Evolutionary conservation across 1,139 yeast genomes (phyloP), one percentile per base, ranked within the genome.

Genomic region (Yamadazyma mexicana): DNA sequence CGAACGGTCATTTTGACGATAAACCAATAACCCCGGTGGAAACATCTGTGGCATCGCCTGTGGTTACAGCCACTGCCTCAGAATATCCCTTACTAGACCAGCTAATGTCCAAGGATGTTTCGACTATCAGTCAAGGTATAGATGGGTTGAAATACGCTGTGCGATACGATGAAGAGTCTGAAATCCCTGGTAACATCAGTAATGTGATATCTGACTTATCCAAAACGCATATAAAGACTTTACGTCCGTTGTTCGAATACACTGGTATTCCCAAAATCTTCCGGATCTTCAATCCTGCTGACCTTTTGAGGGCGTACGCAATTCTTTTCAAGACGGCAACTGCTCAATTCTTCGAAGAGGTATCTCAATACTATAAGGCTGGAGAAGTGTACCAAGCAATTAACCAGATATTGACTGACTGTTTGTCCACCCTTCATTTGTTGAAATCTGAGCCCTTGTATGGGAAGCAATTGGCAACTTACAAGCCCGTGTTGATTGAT

Each of bases 141-240:
- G 59, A 56, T 37, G 51, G 69, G 17, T 56, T 71, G 31, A 65
- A 61, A 33, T 66, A 61, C 50, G 75, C 77, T 2, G 60, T 72
- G 4, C 54, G 66, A 36, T 65, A 63, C 1, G 62, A 64, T 24
- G 76, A 71, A 43, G 23, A 22, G 14, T 39, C 37, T 3, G 46
- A 42, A 24, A 42, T 42, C 10, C 46, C 46, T 18, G 9, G 14
- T 7, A 33, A 39, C 16, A 42, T 42, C 23, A 34, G 25, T 11
- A 18, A 15, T 5, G 26, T 39, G 1, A 20, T 42, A 9, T 37
- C 39, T 11, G 11, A 23, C 16, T 29, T 42, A n/a, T 42, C 42
- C 9, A 36, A 33, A 22, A 16, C 36, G 1, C 40, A 39, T 30
- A 27, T 37, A 10, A 33, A 32, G 10, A 30, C 33, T 2, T 28